A percentile compares a stretch with the other conserved stretches of the same genome.
Conservation (phyloP, 305 asterid species). For the Fraxinus xanthoxyloides region DNA sequence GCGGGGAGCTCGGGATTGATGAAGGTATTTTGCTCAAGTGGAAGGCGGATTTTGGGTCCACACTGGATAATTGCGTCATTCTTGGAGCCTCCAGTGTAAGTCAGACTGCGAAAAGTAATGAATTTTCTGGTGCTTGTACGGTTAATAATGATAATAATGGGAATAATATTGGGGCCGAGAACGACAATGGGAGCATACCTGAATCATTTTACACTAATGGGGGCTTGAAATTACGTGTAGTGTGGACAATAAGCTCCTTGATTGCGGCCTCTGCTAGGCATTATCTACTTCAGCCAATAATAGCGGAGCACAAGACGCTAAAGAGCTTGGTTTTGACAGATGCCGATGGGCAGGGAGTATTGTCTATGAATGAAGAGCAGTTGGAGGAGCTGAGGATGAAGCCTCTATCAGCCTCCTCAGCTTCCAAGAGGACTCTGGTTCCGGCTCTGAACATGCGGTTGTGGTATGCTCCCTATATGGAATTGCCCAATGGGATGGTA, state of each 20-base stretch:
- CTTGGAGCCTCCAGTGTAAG: conserved; percentile 74
- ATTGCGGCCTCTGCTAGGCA: conserved; percentile 97
- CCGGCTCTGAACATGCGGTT: conserved; percentile 86
- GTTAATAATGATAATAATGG: not conserved
- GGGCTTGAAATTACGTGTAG: conserved; percentile 86
- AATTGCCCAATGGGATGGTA: conserved; percentile 74
- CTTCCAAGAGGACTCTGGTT: conserved; percentile 79
- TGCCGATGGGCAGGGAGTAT: conserved; percentile 83
- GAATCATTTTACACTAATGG: conserved; percentile 93
- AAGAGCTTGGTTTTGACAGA: conserved; percentile 76
- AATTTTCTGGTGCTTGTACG: conserved; percentile 20
- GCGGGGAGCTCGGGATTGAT: conserved; percentile 89
- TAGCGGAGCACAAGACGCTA: conserved; percentile 77
- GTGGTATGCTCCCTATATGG: conserved; percentile 87
- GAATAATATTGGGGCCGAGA: conserved; percentile 28
- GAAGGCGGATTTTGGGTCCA: conserved; percentile 90
- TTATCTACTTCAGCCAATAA: conserved; percentile 83
- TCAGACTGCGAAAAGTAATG: conserved; percentile 19
- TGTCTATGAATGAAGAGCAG: conserved; percentile 84
- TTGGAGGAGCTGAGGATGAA: conserved; percentile 93
- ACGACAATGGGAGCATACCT: conserved; percentile 79
- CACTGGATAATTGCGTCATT: conserved; percentile 81
- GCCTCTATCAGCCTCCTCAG: conserved; percentile 86
- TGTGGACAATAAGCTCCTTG: conserved; percentile 94
- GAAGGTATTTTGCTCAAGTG: conserved; percentile 81